Percentiles rank a stretch among this genome's conserved stretches.
Evolutionary conservation across 75 land plant genomes (phyloP).

Genomic region (Sequoia sempervirens): DNA sequence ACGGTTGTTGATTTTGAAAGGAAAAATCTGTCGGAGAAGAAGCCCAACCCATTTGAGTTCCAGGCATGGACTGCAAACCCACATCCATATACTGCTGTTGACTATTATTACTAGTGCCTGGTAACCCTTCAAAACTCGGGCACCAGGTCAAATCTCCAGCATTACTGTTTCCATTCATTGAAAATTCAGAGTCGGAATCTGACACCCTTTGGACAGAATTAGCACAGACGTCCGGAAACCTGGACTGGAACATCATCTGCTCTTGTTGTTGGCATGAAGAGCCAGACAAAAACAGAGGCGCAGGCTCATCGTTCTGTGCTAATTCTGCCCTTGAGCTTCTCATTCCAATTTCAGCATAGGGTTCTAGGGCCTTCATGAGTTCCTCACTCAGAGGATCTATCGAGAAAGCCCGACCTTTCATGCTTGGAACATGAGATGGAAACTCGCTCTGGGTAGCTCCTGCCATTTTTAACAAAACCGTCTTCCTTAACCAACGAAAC

Average conservation of each 20-base stretch:
- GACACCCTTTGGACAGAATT: background rate
- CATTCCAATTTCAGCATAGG: background rate
- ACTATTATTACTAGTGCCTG: background rate
- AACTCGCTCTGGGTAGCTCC: slow-evolving; percentile 8
- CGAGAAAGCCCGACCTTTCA: background rate
- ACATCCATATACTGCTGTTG: background rate
- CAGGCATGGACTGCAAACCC: background rate
- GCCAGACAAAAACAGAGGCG: background rate
- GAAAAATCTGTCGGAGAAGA: background rate
- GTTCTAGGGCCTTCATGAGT: slow-evolving; percentile 11
- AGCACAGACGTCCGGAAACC: background rate
- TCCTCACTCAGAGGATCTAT: background rate
- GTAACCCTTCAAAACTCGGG: slow-evolving; percentile 2
- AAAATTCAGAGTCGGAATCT: background rate
- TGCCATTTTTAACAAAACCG: background rate
- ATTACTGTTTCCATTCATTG: background rate
- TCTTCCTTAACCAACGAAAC: no score
- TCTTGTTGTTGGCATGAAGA: background rate
- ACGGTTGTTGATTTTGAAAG: background rate
- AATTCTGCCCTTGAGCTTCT: background rate
- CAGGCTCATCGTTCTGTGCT: background rate
- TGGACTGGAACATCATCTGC: background rate
- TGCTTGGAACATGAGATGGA: slow-evolving; percentile 8
- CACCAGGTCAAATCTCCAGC: slow-evolving; percentile 4
- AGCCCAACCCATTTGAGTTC: background rate